Base-by-base conservation (phyloP, 805 yeast species). In the Yarrowia alimentaria region DNA sequence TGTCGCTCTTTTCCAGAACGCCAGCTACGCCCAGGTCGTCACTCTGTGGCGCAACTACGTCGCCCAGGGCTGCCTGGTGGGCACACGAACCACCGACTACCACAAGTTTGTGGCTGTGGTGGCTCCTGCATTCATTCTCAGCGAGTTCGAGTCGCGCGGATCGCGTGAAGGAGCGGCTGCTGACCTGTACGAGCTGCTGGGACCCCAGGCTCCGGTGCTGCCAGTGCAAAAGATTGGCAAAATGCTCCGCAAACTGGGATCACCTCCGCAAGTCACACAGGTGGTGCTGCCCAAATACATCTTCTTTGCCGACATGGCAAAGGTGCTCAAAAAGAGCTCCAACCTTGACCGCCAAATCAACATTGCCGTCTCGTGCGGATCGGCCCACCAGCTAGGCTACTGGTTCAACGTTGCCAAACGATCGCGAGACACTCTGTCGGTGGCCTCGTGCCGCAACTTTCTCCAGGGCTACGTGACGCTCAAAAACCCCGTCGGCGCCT, bases 311-410 rank as follows among this genome's bases (percentile, higher is more conserved):
- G 33, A 40, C 33, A 33, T 40, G 25, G 25, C 11, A 4, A 28
- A 19, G 8, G 19, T 33, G 5, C 11, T 18, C 14, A 3, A 28
- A 4, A 11, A 26, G n/a, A n/a, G n/a, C n/a, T n/a, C n/a, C n/a
- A n/a, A n/a, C n/a, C n/a, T n/a, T n/a, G n/a, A n/a, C n/a, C n/a
- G n/a, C n/a, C n/a, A n/a, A n/a, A n/a, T n/a, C n/a, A n/a, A n/a
- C n/a, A n/a, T n/a, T n/a, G n/a, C n/a, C n/a, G n/a, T n/a, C n/a
- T n/a, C n/a, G n/a, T n/a, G n/a, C n/a, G n/a, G n/a, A 5, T 40
- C 47, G 1, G 47, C 33, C 18, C 33, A 40, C 33, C 47, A 40
- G 19, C 47, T 40, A 24, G 19, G 19, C 25, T 40, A 40, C 33
- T 40, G 47, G 47, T 40, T 32, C 33, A 22, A 13, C 25, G 47